Evolutionary conservation across 768 basidiomycete genomes (phyloP).

Genomic region (Lepiota subincarnata): DNA sequence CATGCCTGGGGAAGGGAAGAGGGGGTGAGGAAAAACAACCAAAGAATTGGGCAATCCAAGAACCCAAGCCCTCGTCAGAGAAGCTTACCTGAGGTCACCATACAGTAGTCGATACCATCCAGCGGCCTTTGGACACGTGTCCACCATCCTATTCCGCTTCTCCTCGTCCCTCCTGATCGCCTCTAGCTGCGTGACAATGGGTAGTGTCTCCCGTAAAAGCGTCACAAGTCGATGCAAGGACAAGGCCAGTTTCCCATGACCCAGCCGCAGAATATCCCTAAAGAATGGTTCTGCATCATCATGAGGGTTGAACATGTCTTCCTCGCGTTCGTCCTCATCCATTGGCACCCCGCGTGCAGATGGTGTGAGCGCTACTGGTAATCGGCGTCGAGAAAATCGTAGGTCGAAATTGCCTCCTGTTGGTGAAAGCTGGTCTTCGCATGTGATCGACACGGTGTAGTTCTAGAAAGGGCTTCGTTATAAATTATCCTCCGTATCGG

Average conservation of each 20-base stretch:
- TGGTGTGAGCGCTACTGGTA: not conserved
- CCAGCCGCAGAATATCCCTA: constrained; percentile 61
- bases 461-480: constrained; percentile 37
- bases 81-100: constrained; percentile 55
- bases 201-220: constrained; percentile 71
- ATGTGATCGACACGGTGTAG: constrained; percentile 75
- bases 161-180: constrained; percentile 37
- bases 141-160: constrained; percentile 36
- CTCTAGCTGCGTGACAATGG: constrained; percentile 72
- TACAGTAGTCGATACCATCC: constrained; percentile 81
- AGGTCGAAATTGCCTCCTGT: constrained; percentile 71
- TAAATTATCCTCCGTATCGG: not conserved
- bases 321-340: constrained; percentile 18
- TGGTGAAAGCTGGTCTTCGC: constrained; percentile 68
- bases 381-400: constrained; percentile 54
- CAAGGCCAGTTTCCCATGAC: constrained; percentile 59
- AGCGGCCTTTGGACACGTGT: constrained; percentile 73
- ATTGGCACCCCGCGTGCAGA: constrained; percentile 19
- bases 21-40: not conserved
- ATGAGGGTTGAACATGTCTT: constrained; percentile 62
- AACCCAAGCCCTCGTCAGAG: not conserved
- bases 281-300: constrained; percentile 74
- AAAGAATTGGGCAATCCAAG: not conserved
- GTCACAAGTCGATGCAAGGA: constrained; percentile 65
- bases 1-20: constrained; percentile 45